phyloP scores from a whole-genome alignment of 352 stramenopile species.

The Pythium rishiriense region DNA sequence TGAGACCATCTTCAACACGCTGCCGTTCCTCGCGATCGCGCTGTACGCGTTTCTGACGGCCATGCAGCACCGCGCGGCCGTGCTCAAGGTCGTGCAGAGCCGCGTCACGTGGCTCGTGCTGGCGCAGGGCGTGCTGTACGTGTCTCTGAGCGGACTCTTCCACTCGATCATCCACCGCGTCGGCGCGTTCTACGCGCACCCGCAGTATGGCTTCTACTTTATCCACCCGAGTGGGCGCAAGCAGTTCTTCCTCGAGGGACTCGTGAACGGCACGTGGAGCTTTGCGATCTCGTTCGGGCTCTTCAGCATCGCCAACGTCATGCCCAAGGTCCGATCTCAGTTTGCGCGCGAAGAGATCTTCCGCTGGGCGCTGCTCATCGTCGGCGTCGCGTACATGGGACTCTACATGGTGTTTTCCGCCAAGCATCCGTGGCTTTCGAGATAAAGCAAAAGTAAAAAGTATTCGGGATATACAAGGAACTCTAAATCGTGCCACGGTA shows the following conservation, averaged over 20 bases:
- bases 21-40: conserved; percentile 39
- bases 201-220: conserved; percentile 54
- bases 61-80: conserved; percentile 41
- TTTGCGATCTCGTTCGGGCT: conserved; percentile 55
- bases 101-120: conserved; percentile 61
- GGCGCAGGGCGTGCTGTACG: conserved; percentile 51
- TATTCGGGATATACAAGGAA: background rate
- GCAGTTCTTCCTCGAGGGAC: conserved; percentile 66
- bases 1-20: conserved; percentile 32
- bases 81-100: conserved; percentile 36
- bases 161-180: conserved; percentile 60
- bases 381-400: conserved; percentile 49
- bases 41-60: conserved; percentile 38
- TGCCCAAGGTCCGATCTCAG: conserved; percentile 34
- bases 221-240: conserved; percentile 61
- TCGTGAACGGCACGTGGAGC: conserved; percentile 64
- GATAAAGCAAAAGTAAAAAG: conserved; percentile 4
- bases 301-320: conserved; percentile 49
- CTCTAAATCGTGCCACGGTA: too few relatives aligned
- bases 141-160: conserved; percentile 62
- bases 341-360: conserved; percentile 51
- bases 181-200: conserved; percentile 53
- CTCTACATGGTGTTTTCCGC: conserved; percentile 54
- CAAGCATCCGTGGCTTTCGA: conserved; percentile 59
- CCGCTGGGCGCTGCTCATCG: conserved; percentile 37